Percentiles rank a stretch among this genome's conserved stretches.
These are phyloP conservation scores for Trichoderma pleuroti DNA, from an alignment of 2,329 filamentous ascomycete species.

Conservation along the genomic window DNA sequence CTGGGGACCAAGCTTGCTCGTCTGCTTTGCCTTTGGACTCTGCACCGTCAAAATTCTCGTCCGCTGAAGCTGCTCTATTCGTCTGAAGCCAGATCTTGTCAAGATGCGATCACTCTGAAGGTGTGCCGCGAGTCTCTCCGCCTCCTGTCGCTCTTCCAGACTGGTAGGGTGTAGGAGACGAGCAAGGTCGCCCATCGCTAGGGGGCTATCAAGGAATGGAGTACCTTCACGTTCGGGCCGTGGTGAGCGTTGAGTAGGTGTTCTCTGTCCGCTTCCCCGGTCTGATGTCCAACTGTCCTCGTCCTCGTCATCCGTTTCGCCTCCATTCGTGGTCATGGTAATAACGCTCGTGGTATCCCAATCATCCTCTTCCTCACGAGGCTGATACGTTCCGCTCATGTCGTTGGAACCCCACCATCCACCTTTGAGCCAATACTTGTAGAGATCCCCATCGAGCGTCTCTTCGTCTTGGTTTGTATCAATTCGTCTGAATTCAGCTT, in stretches of 20 bases:
- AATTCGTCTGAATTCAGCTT: constrained; percentile 68
- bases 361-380: constrained; percentile 51
- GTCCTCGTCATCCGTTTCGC: constrained; percentile 33
- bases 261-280: constrained; percentile 53
- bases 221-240: constrained; percentile 48
- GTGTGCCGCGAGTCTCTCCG: constrained; percentile 75
- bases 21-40: constrained; percentile 24
- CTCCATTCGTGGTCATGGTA: constrained; percentile 50
- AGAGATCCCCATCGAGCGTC: constrained; percentile 69
- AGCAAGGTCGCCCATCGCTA: constrained; percentile 68
- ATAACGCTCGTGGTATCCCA: constrained; percentile 78
- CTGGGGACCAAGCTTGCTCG: constrained; percentile 11
- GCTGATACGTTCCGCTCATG: constrained; percentile 72
- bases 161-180: constrained; percentile 77
- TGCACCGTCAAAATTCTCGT: constrained; percentile 54
- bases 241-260: constrained; percentile 67
- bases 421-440: constrained; percentile 78
- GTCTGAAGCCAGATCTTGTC: constrained; percentile 75
- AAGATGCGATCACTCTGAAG: constrained; percentile 67
- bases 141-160: constrained; percentile 75
- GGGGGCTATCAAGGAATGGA: constrained; percentile 57
- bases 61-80: constrained; percentile 64
- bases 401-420: constrained; percentile 85
- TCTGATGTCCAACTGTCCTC: constrained; percentile 48
- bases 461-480: constrained; percentile 51